A percentile compares a stretch with the other conserved stretches of the same genome.
Evolutionary conservation across 805 yeast species (phyloP).

Genomic region (Spathaspora boniae): DNA sequence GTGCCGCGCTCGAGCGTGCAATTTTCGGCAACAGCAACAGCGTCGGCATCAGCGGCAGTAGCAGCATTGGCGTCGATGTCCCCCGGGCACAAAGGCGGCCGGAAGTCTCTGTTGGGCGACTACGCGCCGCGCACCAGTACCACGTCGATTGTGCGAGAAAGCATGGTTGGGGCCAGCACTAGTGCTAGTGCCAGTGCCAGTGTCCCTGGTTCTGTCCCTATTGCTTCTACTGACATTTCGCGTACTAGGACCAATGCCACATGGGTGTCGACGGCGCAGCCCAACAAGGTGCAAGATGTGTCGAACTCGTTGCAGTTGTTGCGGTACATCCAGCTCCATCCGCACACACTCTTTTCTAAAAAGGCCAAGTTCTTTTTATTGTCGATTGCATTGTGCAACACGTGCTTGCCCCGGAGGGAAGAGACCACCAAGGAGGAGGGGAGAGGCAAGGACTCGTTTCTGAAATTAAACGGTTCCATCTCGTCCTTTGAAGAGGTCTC

Average conservation of each 20-base stretch:
- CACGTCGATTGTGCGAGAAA: conserved; percentile 30
- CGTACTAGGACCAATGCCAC: conserved; percentile 12
- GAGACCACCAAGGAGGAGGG: neutral
- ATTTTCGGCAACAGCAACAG: conserved; percentile 1
- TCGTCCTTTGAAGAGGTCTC: conserved; percentile 17
- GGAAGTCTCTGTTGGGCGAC: conserved; percentile 5
- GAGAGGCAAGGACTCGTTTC: conserved; percentile 1
- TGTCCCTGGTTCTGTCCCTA: too few relatives aligned
- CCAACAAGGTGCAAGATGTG: conserved; percentile 37
- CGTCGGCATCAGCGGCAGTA: neutral
- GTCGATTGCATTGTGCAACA: conserved; percentile 82
- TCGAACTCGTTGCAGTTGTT: conserved; percentile 62
- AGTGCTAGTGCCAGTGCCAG: conserved; percentile 8
- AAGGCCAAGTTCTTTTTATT: conserved; percentile 77
- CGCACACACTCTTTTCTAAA: conserved; percentile 64
- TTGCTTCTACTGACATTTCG: too few relatives aligned
- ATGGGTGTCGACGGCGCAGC: conserved; percentile 52
- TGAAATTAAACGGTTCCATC: conserved; percentile 4
- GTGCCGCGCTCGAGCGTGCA: conserved; percentile 6
- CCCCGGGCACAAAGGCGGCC: neutral
- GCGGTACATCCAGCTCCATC: conserved; percentile 65
- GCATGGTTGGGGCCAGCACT: conserved; percentile 18
- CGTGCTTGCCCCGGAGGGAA: conserved; percentile 72
- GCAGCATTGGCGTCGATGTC: too few relatives aligned
- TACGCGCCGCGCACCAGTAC: conserved; percentile 23